phyloP scores from a whole-genome alignment of 2,329 filamentous ascomycete species.

The Leptographium wingfieldii region DNA sequence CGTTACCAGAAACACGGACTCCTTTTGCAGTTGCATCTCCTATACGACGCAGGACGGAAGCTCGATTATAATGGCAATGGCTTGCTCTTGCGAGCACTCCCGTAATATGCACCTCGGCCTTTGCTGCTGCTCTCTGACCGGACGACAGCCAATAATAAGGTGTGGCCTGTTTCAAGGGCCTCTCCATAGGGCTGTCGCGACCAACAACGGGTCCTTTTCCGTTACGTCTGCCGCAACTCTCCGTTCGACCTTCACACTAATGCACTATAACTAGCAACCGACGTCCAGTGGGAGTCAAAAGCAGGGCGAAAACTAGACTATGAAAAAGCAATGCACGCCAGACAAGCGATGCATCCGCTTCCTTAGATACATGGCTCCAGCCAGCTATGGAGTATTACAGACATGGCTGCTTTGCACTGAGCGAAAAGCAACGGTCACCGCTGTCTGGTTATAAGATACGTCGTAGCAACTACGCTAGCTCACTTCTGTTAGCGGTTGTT shows the following conservation, averaged over 20 bases:
- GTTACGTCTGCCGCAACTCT: neutral
- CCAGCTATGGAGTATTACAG: neutral
- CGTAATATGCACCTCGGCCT: neutral
- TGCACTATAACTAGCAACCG: neutral
- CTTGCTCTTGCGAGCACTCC: no score
- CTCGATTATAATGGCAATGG: no score
- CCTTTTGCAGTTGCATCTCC: no score
- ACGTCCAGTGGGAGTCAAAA: neutral
- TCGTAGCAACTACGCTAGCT: neutral
- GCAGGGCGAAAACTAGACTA: neutral
- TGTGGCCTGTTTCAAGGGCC: neutral
- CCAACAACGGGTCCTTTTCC: neutral
- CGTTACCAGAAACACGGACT: no score
- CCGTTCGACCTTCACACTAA: neutral
- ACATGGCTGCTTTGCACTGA: neutral
- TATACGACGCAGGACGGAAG: no score
- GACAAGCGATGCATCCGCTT: neutral
- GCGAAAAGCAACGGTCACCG: neutral
- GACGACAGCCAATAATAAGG: neutral
- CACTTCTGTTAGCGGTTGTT: neutral
- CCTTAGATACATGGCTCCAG: neutral
- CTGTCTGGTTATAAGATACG: neutral
- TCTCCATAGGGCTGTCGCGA: neutral
- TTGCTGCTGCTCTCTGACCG: neutral
- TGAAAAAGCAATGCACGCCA: neutral